These are phyloP conservation scores for Cyberlindnera sargentensis DNA, from an alignment of 805 yeast species.

Conservation along the genomic window DNA sequence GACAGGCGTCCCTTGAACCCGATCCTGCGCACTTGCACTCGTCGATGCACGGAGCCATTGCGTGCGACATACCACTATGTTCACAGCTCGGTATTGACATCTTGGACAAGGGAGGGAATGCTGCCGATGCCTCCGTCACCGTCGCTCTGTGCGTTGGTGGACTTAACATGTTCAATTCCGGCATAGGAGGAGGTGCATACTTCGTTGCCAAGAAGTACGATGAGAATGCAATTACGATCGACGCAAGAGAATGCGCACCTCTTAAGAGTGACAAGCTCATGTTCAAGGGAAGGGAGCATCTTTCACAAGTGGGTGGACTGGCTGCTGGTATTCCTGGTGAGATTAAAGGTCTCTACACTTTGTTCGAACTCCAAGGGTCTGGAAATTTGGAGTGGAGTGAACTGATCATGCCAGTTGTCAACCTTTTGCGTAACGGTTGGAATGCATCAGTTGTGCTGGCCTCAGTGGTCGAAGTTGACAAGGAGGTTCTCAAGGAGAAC, in stretches of 20 bases:
- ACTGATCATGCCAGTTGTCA: constrained; percentile 67
- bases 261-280: constrained; percentile 50
- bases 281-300: constrained; percentile 43
- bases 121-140: constrained; percentile 91
- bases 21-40: constrained; percentile 21
- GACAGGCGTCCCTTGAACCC: constrained; percentile 32
- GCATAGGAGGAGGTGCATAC: constrained; percentile 91
- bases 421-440: constrained; percentile 63
- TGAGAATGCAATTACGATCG: constrained; percentile 53
- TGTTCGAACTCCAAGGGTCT: constrained; percentile 57
- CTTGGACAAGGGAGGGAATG: constrained; percentile 48
- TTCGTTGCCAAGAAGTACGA: constrained; percentile 42
- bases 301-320: constrained; percentile 74
- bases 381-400: constrained; percentile 69
- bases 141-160: constrained; percentile 86
- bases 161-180: constrained; percentile 74
- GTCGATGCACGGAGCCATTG: constrained; percentile 18
- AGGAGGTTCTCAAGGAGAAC: constrained; percentile 25
- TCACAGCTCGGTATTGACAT: constrained; percentile 30
- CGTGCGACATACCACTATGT: constrained; percentile 27
- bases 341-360: constrained; percentile 66
- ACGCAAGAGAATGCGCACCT: constrained; percentile 91
- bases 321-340: constrained; percentile 92
- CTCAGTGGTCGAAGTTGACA: constrained; percentile 34
- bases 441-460: constrained; percentile 38